Evolutionary conservation across 2,329 filamentous ascomycete species (phyloP).

Genomic region (Monosporascus sp.): DNA sequence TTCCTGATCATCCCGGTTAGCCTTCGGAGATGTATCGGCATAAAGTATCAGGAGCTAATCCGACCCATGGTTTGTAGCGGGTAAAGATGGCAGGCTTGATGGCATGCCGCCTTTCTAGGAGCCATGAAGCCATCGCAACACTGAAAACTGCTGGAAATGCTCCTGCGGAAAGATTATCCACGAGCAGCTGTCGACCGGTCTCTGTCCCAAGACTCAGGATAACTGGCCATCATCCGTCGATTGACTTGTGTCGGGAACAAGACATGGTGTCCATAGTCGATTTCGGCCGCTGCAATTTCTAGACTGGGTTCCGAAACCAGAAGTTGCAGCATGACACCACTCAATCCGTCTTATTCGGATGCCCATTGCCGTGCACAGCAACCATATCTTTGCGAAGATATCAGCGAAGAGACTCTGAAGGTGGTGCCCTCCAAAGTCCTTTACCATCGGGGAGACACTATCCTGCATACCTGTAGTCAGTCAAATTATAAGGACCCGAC

Average conservation of each 20-base stretch:
- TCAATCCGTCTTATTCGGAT: background rate
- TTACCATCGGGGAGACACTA: constrained; percentile 1
- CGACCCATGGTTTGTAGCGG: background rate
- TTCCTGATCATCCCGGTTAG: background rate
- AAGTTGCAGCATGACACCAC: background rate
- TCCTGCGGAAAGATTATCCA: background rate
- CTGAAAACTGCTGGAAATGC: background rate
- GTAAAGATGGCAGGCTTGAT: background rate
- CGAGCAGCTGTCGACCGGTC: background rate
- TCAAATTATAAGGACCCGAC: constrained; percentile 9
- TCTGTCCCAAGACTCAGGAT: background rate
- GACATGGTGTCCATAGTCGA: background rate
- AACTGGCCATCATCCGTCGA: background rate
- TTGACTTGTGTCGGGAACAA: background rate
- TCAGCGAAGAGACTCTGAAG: background rate
- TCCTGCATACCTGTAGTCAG: constrained; percentile 1
- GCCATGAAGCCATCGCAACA: background rate
- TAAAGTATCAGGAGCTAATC: background rate
- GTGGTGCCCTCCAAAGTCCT: background rate
- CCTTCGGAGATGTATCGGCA: background rate
- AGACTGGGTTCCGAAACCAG: background rate
- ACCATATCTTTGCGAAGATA: background rate
- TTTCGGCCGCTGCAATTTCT: background rate
- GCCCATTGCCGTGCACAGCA: background rate
- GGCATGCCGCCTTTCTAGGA: background rate